Percentiles rank a stretch among this genome's conserved stretches.
These are phyloP conservation scores for Monosporascus sp. DNA, from an alignment of 2,329 filamentous ascomycete genomes.

Conservation along the genomic window DNA sequence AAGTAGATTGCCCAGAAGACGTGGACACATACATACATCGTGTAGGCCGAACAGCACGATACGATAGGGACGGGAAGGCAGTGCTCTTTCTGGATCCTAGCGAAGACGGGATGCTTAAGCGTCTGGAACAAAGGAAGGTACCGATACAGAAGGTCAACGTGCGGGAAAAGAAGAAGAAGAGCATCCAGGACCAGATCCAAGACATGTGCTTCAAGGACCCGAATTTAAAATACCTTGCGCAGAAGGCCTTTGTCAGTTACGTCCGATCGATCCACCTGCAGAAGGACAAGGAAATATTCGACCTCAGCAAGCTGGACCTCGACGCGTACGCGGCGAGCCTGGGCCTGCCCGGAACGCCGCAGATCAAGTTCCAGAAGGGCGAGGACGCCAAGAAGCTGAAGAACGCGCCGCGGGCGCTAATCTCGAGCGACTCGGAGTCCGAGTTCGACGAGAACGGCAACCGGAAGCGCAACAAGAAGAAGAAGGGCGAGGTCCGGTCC, in stretches of 20 bases:
- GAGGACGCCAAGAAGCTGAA: constrained; percentile 83
- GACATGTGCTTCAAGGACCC: constrained; percentile 95
- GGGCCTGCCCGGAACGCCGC: constrained; percentile 83
- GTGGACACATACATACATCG: constrained; percentile 97
- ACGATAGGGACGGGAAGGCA: constrained; percentile 79
- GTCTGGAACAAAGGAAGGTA: constrained; percentile 83
- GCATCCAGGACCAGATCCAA: constrained; percentile 78
- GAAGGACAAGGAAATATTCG: constrained; percentile 87
- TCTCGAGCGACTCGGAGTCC: constrained; percentile 57
- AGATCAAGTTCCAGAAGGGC: constrained; percentile 89
- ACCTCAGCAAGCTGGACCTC: constrained; percentile 74
- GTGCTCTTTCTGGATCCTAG: constrained; percentile 88
- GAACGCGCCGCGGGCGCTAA: constrained; percentile 68
- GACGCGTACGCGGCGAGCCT: constrained; percentile 82
- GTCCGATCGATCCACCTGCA: constrained; percentile 79
- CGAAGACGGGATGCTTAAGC: constrained; percentile 87
- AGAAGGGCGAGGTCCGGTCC: constrained; percentile 72
- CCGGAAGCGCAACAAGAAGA: constrained; percentile 40
- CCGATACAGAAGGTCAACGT: constrained; percentile 83
- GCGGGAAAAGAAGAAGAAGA: constrained; percentile 81
- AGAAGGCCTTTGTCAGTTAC: constrained; percentile 94
- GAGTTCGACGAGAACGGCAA: constrained; percentile 48
- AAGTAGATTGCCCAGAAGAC: constrained; percentile 94
- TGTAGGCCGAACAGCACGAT: constrained; percentile 90
- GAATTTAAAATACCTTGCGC: constrained; percentile 87